Base-by-base conservation (phyloP, 208 protist genomes). In the Trypanosoma avium region DNA sequence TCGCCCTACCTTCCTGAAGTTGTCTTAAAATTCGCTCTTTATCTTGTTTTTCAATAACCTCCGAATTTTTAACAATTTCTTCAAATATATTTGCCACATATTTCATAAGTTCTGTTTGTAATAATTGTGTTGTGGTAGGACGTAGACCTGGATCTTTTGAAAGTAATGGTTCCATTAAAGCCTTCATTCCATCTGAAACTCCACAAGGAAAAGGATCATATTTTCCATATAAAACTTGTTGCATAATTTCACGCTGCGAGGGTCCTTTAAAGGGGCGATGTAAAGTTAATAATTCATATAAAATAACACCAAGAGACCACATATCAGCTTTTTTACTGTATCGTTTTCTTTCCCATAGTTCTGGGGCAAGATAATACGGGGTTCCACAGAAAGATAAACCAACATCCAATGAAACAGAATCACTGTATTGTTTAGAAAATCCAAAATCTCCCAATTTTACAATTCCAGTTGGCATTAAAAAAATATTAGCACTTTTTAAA, bases 311-410 rank as follows among this genome's bases (percentile, higher is more conserved):
- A 35, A 97, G 77, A 5, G 90, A 84, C 92, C 93, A 98, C 79
- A 97, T 93, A 69, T 98, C 95, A 8, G 79, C 75, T 77, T 97
- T 98, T 62, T 95, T 88, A 75, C 94, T 97, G 80, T 98, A 98
- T 27, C 82, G 79, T 66, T 94, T 91, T 63, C 90, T 67, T 57
- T 94, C 73, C 81, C 89, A 97, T 24, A 98, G 67, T 71, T 98
- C 93, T 4, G 95, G 95, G 8, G 89, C 85, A n/a, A 98, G 77
- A 73, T 97, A 98, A 70, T 97, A 96, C 2, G 94, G 92, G n/a
- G 88, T 94, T 43, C 90, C 93, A 60, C 88, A 94, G 70, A 94
- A 94, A 29, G 87, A 85, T 9, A 70, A 81, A 19, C 77, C 87
- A 24, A 94, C 87, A 40, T 84, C 82, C 43, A 85, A 60, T 8